Conservation (phyloP, 805 yeast species). For the Tetrapisispora nanseiensis region DNA sequence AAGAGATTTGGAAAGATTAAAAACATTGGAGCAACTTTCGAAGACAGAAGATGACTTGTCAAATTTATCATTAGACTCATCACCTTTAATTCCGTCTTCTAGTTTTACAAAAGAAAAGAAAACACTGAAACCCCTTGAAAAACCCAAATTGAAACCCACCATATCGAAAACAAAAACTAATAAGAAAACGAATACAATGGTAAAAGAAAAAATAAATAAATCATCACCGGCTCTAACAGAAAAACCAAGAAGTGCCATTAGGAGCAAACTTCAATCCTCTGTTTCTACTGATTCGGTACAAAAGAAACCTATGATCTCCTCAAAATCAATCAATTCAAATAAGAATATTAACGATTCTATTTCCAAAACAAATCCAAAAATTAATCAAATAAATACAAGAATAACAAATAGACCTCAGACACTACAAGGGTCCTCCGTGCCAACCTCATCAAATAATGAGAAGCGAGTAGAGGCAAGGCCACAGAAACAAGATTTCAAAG, state of each 20-base stretch:
- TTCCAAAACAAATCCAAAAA: too few relatives aligned
- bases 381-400: too few relatives aligned
- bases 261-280: constrained; percentile 1
- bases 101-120: not conserved
- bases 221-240: constrained; percentile 13
- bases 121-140: not conserved
- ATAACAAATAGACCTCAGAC: too few relatives aligned
- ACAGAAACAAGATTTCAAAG: too few relatives aligned
- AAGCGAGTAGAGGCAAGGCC: too few relatives aligned
- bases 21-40: constrained; percentile 10
- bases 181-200: not conserved
- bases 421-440: too few relatives aligned
- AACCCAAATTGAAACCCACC: not conserved
- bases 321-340: too few relatives aligned
- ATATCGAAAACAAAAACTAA: not conserved
- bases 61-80: constrained; percentile 1
- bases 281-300: not conserved
- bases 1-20: constrained; percentile 11
- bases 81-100: constrained; percentile 2
- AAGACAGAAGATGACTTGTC: constrained; percentile 1
- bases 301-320: not conserved
- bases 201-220: constrained; percentile 9
- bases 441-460: too few relatives aligned
- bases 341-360: too few relatives aligned
- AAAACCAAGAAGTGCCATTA: constrained; percentile 1